phyloP scores from a whole-genome alignment of 805 yeast genomes.

The Spathaspora gorwiae region DNA sequence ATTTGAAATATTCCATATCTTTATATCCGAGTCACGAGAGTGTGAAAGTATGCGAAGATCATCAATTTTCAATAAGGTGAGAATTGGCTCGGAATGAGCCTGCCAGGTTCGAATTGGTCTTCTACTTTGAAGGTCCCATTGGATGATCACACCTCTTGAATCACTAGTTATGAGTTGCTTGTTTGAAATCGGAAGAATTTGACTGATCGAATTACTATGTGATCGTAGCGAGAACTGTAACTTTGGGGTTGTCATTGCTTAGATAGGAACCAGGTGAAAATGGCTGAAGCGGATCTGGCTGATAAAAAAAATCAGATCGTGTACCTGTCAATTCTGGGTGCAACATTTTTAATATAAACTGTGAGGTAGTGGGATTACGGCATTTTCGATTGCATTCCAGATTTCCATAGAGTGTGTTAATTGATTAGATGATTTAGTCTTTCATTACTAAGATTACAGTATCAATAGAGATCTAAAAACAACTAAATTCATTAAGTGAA shows the following conservation, averaged over 20 bases:
- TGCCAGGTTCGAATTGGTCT: constrained; percentile 56
- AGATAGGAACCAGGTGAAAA: too few relatives aligned
- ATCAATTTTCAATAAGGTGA: constrained; percentile 39
- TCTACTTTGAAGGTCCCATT: constrained; percentile 60
- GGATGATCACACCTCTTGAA: constrained; percentile 47
- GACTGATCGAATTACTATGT: constrained; percentile 16
- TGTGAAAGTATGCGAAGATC: constrained; percentile 46
- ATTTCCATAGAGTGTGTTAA: too few relatives aligned
- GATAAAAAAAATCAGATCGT: too few relatives aligned
- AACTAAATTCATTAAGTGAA: constrained; percentile 30
- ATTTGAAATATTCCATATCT: constrained; percentile 37
- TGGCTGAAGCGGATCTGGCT: too few relatives aligned
- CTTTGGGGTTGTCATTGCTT: not conserved
- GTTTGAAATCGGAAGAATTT: constrained; percentile 6
- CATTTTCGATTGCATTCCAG: too few relatives aligned
- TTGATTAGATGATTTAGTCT: too few relatives aligned
- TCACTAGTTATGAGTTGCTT: not conserved
- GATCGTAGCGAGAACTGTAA: constrained; percentile 17
- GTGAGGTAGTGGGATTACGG: too few relatives aligned
- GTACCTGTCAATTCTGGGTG: too few relatives aligned
- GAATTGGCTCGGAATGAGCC: constrained; percentile 51
- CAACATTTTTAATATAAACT: too few relatives aligned
- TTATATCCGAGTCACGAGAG: constrained; percentile 57
- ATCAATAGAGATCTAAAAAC: constrained; percentile 15
- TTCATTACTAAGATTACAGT: too few relatives aligned